These are phyloP conservation scores for Bertia moriformis DNA, from an alignment of 2,329 filamentous ascomycete species.

Conservation along the genomic window DNA sequence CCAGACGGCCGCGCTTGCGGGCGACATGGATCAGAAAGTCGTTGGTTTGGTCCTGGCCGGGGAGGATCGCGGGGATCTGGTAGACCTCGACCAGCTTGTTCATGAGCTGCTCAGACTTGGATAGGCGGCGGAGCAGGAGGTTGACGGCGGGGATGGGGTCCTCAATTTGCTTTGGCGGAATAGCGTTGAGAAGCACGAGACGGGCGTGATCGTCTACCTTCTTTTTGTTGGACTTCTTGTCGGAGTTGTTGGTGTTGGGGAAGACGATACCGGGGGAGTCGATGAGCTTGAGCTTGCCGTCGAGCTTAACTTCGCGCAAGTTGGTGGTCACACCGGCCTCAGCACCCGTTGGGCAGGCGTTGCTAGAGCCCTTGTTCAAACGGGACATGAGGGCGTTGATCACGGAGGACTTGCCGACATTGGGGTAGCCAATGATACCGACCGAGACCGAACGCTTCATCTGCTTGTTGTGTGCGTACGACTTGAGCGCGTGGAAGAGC, in stretches of 20 bases:
- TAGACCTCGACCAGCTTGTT: conserved; percentile 73
- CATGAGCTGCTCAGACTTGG: conserved; percentile 57
- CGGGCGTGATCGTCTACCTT: conserved; percentile 65
- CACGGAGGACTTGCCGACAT: conserved; percentile 90
- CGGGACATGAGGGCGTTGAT: conserved; percentile 82
- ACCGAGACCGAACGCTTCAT: conserved; percentile 82
- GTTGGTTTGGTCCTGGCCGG: conserved; percentile 61
- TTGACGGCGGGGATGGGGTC: conserved; percentile 80
- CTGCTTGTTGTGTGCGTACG: conserved; percentile 68
- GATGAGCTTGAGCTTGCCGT: conserved; percentile 83
- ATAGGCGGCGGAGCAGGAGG: conserved; percentile 70
- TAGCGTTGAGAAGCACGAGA: conserved; percentile 74
- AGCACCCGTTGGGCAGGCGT: conserved; percentile 72
- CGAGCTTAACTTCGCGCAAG: conserved; percentile 79
- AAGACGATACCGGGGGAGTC: conserved; percentile 94
- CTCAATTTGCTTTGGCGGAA: conserved; percentile 86
- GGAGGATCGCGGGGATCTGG: conserved; percentile 64
- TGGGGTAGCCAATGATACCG: conserved; percentile 88
- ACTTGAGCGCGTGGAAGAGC: conserved; percentile 79
- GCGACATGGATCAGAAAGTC: conserved; percentile 93
- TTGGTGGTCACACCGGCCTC: conserved; percentile 86
- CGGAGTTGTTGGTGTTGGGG: conserved; percentile 34
- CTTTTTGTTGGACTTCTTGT: conserved; percentile 24
- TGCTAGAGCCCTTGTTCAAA: conserved; percentile 50
- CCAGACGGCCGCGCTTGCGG: conserved; percentile 76